phyloP scores from a whole-genome alignment of 305 asterid species.

The Fraxinus angustifolia region DNA sequence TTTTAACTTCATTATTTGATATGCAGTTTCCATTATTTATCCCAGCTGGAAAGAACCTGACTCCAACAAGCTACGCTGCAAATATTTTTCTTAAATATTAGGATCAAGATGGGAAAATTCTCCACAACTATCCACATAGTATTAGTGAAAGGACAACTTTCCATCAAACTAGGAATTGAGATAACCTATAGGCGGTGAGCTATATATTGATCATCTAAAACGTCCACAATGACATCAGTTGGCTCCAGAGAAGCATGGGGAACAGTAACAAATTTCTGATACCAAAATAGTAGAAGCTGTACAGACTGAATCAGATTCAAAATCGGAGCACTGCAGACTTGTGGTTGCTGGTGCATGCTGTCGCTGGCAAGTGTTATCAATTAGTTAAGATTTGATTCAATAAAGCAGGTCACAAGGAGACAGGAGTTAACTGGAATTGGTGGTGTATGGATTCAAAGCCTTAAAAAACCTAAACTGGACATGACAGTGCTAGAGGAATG shows the following conservation, averaged over 20 bases:
- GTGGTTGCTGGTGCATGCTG: background rate
- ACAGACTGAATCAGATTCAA: background rate
- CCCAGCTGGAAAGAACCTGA: background rate
- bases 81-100: background rate
- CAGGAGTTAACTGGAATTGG: background rate
- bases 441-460: background rate
- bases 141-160: background rate
- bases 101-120: background rate
- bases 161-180: background rate
- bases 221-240: background rate
- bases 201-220: background rate
- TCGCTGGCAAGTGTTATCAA: background rate
- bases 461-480: background rate
- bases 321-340: background rate
- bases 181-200: background rate
- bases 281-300: background rate
- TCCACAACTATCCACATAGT: background rate
- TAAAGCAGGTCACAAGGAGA: background rate
- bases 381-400: background rate
- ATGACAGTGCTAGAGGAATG: background rate
- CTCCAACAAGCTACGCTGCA: background rate
- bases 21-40: background rate
- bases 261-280: background rate
- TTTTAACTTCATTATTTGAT: background rate
- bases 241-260: background rate